Evolutionary conservation across 2,329 filamentous ascomycete species (phyloP).

Genomic region (Fusarium marasasianum): DNA sequence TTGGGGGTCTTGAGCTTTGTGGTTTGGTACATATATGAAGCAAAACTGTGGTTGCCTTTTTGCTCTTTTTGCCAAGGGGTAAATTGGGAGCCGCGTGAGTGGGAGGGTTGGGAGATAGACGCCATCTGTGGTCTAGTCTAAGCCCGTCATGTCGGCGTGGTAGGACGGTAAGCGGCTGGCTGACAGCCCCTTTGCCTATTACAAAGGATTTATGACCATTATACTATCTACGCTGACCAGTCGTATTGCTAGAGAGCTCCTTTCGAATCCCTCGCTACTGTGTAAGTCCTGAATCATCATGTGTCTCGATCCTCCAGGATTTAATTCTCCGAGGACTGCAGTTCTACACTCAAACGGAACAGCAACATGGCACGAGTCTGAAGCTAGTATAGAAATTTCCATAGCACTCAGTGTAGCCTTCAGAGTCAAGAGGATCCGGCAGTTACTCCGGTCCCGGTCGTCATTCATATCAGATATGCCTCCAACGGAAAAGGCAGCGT

Average conservation of each 20-base stretch:
- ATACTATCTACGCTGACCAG: neutral
- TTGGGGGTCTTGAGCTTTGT: neutral
- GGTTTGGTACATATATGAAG: constrained; percentile 13
- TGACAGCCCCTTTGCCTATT: neutral
- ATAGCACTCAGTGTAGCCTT: too few species aligned
- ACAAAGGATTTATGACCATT: neutral
- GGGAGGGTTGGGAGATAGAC: neutral
- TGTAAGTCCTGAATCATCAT: neutral
- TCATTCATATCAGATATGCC: neutral
- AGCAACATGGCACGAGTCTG: accelerated
- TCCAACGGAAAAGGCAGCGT: too few species aligned
- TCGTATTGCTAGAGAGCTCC: neutral
- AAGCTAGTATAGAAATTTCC: neutral
- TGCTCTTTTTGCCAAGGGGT: neutral
- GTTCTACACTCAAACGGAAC: neutral
- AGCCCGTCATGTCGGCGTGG: constrained; percentile 18
- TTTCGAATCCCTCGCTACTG: too few species aligned
- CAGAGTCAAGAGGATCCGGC: too few species aligned
- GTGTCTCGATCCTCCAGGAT: neutral
- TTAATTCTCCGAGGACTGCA: neutral
- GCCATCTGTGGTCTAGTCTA: neutral
- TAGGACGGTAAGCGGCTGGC: constrained; percentile 20
- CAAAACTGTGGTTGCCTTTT: neutral
- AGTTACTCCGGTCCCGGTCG: neutral
- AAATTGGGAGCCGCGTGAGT: neutral